Evolutionary conservation across 2,329 filamentous ascomycete species (phyloP).

Genomic region (Apiospora arundinis): DNA sequence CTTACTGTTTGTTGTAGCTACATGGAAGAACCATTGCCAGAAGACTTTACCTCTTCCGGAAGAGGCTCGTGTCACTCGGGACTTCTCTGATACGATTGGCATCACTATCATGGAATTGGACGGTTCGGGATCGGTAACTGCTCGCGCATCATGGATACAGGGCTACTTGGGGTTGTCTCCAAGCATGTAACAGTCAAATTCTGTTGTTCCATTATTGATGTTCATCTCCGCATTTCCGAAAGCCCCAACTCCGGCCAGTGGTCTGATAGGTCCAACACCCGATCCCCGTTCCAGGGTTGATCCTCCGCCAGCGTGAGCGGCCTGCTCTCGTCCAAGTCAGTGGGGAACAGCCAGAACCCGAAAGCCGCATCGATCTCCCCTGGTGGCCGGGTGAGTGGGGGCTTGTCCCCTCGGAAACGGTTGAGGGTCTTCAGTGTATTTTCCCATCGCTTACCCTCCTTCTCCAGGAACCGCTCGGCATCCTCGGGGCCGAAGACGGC

Average conservation of each 20-base stretch:
- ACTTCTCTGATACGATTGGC: neutral
- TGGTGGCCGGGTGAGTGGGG: neutral
- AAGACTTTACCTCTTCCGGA: neutral
- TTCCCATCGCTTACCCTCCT: neutral
- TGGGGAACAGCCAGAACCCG: slow-evolving; percentile 14
- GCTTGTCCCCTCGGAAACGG: neutral
- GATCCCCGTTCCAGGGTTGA: neutral
- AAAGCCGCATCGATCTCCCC: slow-evolving; percentile 13
- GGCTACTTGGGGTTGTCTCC: too few species aligned
- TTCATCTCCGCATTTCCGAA: neutral
- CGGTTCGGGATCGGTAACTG: neutral
- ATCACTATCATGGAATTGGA: neutral
- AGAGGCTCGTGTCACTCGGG: neutral
- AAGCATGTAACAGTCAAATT: too few species aligned
- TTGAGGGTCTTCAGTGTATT: neutral
- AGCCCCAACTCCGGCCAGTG: slow-evolving; percentile 4
- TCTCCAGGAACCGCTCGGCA: neutral
- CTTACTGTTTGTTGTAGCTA: neutral
- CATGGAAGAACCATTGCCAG: neutral
- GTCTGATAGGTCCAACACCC: neutral
- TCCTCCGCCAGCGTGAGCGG: slow-evolving; percentile 12
- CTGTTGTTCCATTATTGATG: too few species aligned
- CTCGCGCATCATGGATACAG: neutral
- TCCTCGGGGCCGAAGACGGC: neutral
- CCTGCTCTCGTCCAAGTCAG: neutral